Base-by-base conservation (phyloP, 805 yeast genomes). In the Tetrapisispora taiwanensis region DNA sequence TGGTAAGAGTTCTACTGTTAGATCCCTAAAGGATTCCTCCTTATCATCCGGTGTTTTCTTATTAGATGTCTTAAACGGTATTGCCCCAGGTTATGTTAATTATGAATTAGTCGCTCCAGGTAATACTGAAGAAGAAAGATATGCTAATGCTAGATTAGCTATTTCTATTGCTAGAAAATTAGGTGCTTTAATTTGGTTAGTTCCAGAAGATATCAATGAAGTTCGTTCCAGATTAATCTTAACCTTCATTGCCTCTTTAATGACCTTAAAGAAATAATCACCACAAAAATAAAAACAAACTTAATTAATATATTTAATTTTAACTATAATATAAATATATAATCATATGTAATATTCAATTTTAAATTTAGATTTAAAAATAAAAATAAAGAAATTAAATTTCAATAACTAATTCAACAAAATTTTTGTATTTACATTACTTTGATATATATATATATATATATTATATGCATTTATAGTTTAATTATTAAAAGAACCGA, bases 201-300 rank as follows among this genome's bases (percentile, higher is more conserved):
- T 92, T n/a, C 98, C 98, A n/a, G 98, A 92, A 66, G 98, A 92
- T 69, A 92, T 92, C 58, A 84, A 81, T 57, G 97, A 90, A 69
- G 97, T 92, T 36, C 84, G 97, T 67, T 76, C 95, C 37, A 79
- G 97, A 65, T 79, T 92, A 69, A 84, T 92, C 46, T 76, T 88
- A 63, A 88, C 97, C 1, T 92, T 92, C 63, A 86, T 92, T 49
- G 98, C 97, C 43, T 86, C 96, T 41, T 76, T 92, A 66, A 92
- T 92, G 98, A 71, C 89, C 9, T 66, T 84, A 38, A 66, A 67
- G 26, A 59, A 57, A 41, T 56, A 50, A 49, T 15, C n/a, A n/a
- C n/a, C n/a, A n/a, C n/a, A n/a, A n/a, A n/a, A n/a, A n/a, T n/a
- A n/a, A n/a, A n/a, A n/a, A n/a, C n/a, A n/a, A 22, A 22, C 5